These are phyloP conservation scores for Colletotrichum horii DNA, from an alignment of 2,329 filamentous ascomycete genomes.

Conservation along the genomic window DNA sequence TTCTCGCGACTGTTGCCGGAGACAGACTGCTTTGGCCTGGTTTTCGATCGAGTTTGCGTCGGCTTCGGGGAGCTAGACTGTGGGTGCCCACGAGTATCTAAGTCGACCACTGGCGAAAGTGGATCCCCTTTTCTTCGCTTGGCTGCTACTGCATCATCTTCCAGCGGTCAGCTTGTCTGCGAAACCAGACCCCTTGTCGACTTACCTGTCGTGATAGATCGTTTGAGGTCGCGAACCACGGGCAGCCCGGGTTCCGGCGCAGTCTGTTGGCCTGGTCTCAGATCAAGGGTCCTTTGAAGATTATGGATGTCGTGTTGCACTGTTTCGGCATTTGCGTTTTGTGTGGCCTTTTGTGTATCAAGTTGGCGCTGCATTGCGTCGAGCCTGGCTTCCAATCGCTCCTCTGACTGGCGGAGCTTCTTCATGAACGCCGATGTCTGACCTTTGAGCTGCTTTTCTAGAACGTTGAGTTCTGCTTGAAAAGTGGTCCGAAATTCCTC, in stretches of 20 bases:
- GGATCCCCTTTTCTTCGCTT: background rate
- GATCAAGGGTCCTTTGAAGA: background rate
- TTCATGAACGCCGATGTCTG: background rate
- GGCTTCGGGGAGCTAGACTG: background rate
- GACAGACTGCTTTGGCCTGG: background rate
- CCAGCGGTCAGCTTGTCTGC: background rate
- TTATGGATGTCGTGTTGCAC: background rate
- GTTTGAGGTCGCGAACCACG: background rate
- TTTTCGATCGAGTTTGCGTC: background rate
- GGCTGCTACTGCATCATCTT: background rate
- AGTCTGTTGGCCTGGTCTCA: background rate
- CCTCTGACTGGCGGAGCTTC: background rate
- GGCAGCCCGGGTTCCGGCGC: background rate
- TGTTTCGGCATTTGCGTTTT: background rate
- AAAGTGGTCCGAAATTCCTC: background rate
- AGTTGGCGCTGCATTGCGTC: background rate
- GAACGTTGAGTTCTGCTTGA: background rate
- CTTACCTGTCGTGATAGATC: background rate
- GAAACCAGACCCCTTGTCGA: background rate
- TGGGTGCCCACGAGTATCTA: background rate
- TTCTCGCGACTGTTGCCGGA: background rate
- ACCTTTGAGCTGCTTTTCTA: background rate
- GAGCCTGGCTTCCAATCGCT: background rate
- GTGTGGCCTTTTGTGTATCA: background rate
- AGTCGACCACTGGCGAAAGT: background rate